Evolutionary conservation across 31 red algal genomes (phyloP), one percentile per base, ranked within the genome.

Genomic region (Endocladia muricata): DNA sequence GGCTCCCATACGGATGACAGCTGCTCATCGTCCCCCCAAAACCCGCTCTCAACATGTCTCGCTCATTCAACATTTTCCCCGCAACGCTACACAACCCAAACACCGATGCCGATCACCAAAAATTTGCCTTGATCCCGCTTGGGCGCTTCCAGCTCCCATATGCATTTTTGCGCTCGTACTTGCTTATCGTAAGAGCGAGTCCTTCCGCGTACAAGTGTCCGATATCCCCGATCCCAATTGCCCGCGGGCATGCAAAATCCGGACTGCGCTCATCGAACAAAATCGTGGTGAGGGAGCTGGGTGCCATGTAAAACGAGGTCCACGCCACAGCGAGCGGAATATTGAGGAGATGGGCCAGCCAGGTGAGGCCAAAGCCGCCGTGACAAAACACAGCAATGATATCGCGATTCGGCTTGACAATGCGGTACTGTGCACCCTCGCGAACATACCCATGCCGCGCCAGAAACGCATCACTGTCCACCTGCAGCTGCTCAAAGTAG

Each of bases 341-440:
- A 57, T 82, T 65, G 28, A 98, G 85, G 51, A 98, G 72, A 68
- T 99, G 96, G 23, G 96, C 75, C 9, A 99, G 65, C 96, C 96
- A 99, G 29, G 96, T 95, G 19, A 99, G 77, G 37, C 96, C 96
- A 57, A 99, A 99, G 0, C 96, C 96, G 44, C 96, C 96, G 61
- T 95, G 96, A 56, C 96, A 99, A 41, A 99, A 92, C 6, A 99
- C 96, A 22, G 90, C 96, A 13, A 95, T 73, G 58, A 82, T 81
- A 55, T 88, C 89, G 36, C 76, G 63, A 60, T 82, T 77, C 22
- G 76, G 34, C 29, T 73, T 55, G 0, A 84, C 77, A 55, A 94
- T 86, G 32, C 74, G 61, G 82, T 93, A 98, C 13, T 66, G 68
- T 63, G 75, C 74, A 40, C 70, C 77, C n/a, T 95, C 88, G 3